Evolutionary conservation across 495 filamentous ascomycete species (phyloP), one percentile per base, ranked within the genome.

Genomic region (Penicillium lividum): DNA sequence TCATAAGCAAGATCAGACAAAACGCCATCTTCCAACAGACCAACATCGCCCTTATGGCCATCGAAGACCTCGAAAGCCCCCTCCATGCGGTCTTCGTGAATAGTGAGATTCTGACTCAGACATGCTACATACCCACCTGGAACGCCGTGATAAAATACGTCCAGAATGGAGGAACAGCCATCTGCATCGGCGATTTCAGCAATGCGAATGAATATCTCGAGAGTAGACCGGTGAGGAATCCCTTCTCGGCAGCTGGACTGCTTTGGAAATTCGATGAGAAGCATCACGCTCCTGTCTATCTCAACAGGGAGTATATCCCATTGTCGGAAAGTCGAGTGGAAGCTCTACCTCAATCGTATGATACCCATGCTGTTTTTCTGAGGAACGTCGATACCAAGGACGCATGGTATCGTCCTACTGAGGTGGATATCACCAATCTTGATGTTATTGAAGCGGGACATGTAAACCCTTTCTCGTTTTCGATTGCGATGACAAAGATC

Each of bases 181-280:
- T 59, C 43, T 59, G 40, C 33, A 48, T 54, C 3, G 51, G 51
- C 10, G n/a, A 29, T 8, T 54, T 59, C 30, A 34, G 45, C 33
- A 27, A 29, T 15, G 4, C 9, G 33, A 11, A 36, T 11, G 7
- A 36, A 9, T 11, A 11, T 36, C 33, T 36, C 33, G 22, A 4
- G 28, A 45, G 28, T n/a, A n/a, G 9, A 5, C 15, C 4, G n/a
- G 22, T 51, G 33, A 38, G 2, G 22, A 22, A 11, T 8, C 46
- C 56, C 46, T 56, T 61, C 28, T 13, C 15, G 6, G 25, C 16
- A 7, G 52, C 58, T 3, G 52, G 58, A 4, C 46, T 60, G 0
- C 5, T 8, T 3, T 60, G 58, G 58, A 46, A 54, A 4, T 29
- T 25, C 5, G 51, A 38, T 4, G 11, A 18, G 1, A 9, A 45